Evolutionary conservation across 805 yeast species (phyloP), one percentile per base, ranked within the genome.

Genomic region (Candida silvicultrix): DNA sequence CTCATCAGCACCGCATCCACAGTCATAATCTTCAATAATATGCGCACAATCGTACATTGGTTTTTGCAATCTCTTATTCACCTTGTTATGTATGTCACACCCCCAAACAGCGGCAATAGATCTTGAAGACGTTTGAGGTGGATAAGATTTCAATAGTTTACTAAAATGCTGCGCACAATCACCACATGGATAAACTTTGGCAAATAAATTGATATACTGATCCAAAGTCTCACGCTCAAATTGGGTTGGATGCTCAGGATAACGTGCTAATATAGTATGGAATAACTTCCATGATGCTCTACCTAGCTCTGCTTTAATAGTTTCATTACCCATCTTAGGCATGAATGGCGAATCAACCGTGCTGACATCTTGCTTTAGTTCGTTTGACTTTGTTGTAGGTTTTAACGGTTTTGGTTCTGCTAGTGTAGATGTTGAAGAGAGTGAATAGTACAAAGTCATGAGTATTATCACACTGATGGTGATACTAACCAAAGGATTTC

Each of bases 111-210:
- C 89, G 1, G 99, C 98, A 3, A 79, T 76, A 50, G 81, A 80
- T 47, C 96, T 73, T 20, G 85, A 74, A 8, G 79, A 71, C 4
- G 84, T 74, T 59, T 94, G 99, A 2, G 96, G 97, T 1, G 99
- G 98, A 58, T 71, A 82, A 56, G 83, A 73, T 46, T 69, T 59
- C 46, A 94, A 66, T 52, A 92, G 67, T 59, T 77, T 67, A 52
- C 77, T 84, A 64, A 94, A 94, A 64, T 94, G 98, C 52, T 87
- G 73, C 0, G 99, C 97, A 67, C 98, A 94, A 62, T 92, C 97
- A 4, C 96, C 96, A 67, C 98, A 92, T 0, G 99, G 99, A 53
- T 94, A 94, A 10, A 94, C 92, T 56, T 90, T 88, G 1, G 94
- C 89, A 67, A 90, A 94, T 32, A 87, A 68, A 20, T 78, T 67